Evolutionary conservation across 2,329 filamentous ascomycete genomes (phyloP), one percentile per base, ranked within the genome.

Genomic region (Ustilaginoidea virens): DNA sequence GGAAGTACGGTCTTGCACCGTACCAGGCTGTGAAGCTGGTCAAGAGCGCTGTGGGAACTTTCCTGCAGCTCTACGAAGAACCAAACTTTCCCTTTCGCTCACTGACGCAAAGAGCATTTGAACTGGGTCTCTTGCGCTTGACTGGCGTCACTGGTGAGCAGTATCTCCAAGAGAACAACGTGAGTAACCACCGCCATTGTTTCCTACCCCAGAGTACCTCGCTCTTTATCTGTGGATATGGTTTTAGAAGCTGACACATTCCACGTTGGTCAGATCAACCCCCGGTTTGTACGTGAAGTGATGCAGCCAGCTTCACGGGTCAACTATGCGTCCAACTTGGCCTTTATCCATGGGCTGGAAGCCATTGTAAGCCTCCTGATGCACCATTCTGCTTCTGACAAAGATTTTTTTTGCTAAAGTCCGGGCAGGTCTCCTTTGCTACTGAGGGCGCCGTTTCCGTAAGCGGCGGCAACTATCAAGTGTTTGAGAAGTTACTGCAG

Each of bases 301-400:
- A 72, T 96, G 16, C 87, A 96, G 53, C 82, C 87, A 2, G 80
- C 75, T 33, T 94, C 90, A 1, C 69, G 90, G 13, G 87, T 94
- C 37, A 96, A 96, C 52, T 98, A 94, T 53, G 90, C 80, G 1
- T 82, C 86, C 27, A 94, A 96, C 41, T 53, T 96, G 9, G 69
- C 62, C n/a, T 60, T 73, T 20, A 90, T 96, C 27, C 86, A 96
- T 44, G 90, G 83, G 0, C 56, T 98, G 1, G 83, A 92, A 44
- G 74, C 86, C 1, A 83, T 94, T 78, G 70, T 70, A 33, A 29
- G 46, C 33, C n/a, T n/a, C n/a, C n/a, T n/a, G 3, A 22, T 15
- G 5, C 25, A 7, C 22, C n/a, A n/a, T 18, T 10, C 12, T 23
- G 14, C 5, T 9, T 11, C 13, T 22, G 12, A 7, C 3, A 12